A percentile compares a stretch with the other conserved stretches of the same genome.
Evolutionary conservation across 176 grass and related monocot species (phyloP).

Genomic region (barley (Hordeum vulgare)): MorexV3_pseudomolecules_assembly NC_058521.1:423394132-423394631

Average conservation of each 20-base stretch:
- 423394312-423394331: conserved; percentile 84
- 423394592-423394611: neutral
- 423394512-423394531: conserved; percentile 6
- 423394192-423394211: neutral
- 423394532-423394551: neutral
- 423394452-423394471: conserved; percentile 55
- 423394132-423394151: conserved; percentile 1
- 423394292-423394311: conserved; percentile 99
- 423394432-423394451: conserved; percentile 95
- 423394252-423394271: conserved; percentile 84
- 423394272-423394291: conserved; percentile 83
- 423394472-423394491: conserved; percentile 38
- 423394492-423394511: conserved; percentile 8
- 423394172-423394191: too few relatives aligned
- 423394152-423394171: neutral
- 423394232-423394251: conserved; percentile 81
- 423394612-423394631: neutral
- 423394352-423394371: conserved; percentile 14
- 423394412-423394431: conserved; percentile 66
- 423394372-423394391: conserved; percentile 10
- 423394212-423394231: conserved; percentile 99
- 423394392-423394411: conserved; percentile 7
- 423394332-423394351: conserved; percentile 46
- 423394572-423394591: neutral
- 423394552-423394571: neutral